phyloP scores from a whole-genome alignment of 441 rosid genomes.

The Aleurites moluccanus region DNA sequence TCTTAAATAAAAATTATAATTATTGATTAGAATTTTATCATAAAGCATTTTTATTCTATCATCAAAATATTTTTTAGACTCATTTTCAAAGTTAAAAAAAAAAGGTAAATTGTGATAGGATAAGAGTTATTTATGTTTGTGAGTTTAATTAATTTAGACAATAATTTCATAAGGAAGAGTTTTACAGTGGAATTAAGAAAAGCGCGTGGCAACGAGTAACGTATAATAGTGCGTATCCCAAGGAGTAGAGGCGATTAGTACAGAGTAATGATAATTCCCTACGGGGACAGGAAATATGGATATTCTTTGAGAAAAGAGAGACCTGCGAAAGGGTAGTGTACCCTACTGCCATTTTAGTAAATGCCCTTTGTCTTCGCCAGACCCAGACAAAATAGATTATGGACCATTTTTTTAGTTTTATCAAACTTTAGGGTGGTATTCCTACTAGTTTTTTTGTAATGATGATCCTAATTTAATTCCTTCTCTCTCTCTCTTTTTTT shows the following conservation, averaged over 20 bases:
- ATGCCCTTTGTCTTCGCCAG: not conserved
- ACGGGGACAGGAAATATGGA: not conserved
- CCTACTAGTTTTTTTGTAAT: not conserved
- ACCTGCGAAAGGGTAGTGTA: not conserved
- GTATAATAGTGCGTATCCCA: not conserved
- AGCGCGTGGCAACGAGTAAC: not conserved
- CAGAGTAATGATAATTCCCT: constrained; percentile 1
- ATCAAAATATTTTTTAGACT: too few relatives aligned
- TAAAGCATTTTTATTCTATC: too few relatives aligned
- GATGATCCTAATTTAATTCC: not conserved
- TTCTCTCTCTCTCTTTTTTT: not conserved
- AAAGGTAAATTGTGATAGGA: too few relatives aligned
- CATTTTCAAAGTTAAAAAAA: too few relatives aligned
- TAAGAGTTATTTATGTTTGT: too few relatives aligned
- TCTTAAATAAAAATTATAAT: too few relatives aligned
- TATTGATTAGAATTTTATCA: too few relatives aligned
- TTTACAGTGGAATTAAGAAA: not conserved
- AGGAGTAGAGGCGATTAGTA: not conserved
- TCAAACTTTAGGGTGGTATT: not conserved
- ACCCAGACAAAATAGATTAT: not conserved
- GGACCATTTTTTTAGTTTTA: not conserved
- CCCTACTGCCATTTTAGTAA: not conserved
- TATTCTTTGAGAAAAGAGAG: constrained; percentile 2
- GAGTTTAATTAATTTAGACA: too few relatives aligned
- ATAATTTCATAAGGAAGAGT: not conserved